phyloP scores from a whole-genome alignment of 306 rosid genomes.

The Herpetospermum pedunculosum region DNA sequence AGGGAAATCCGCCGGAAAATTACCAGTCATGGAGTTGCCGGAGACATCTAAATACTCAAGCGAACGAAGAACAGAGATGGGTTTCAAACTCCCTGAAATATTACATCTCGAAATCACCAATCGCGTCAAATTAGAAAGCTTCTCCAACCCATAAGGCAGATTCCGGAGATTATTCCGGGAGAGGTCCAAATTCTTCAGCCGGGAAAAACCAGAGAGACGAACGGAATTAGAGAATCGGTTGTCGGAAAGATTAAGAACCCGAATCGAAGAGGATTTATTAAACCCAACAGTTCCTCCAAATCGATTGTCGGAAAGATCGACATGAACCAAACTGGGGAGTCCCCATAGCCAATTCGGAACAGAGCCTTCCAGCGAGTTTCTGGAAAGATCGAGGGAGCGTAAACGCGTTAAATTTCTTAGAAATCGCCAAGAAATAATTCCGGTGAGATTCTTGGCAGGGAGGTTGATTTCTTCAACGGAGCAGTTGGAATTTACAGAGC shows the following conservation, averaged over 20 bases:
- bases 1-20: slow-evolving; percentile 77
- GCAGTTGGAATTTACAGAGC: slow-evolving; percentile 21
- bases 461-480: slow-evolving; percentile 33
- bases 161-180: slow-evolving; percentile 34
- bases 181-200: slow-evolving; percentile 47
- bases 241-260: slow-evolving; percentile 52
- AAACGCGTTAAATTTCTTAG: slow-evolving; percentile 45
- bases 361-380: slow-evolving; percentile 47
- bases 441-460: slow-evolving; percentile 43
- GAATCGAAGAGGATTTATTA: slow-evolving; percentile 33
- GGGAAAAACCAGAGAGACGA: slow-evolving; percentile 40
- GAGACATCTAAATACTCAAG: slow-evolving; percentile 57
- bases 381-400: slow-evolving; percentile 50
- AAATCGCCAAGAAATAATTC: slow-evolving; percentile 54
- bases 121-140: slow-evolving; percentile 26
- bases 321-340: slow-evolving; percentile 17
- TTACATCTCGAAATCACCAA: slow-evolving; percentile 61
- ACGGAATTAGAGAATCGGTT: slow-evolving; percentile 63
- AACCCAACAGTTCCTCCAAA: slow-evolving; percentile 59
- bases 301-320: slow-evolving; percentile 49
- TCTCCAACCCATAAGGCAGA: slow-evolving; percentile 47
- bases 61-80: slow-evolving; percentile 36
- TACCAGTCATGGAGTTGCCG: slow-evolving; percentile 49
- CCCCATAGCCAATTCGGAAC: slow-evolving; percentile 67
- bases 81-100: slow-evolving; percentile 41